Evolutionary conservation across 2,329 filamentous ascomycete species (phyloP), one percentile per base, ranked within the genome.

Genomic region (Colletotrichum siamense): DNA sequence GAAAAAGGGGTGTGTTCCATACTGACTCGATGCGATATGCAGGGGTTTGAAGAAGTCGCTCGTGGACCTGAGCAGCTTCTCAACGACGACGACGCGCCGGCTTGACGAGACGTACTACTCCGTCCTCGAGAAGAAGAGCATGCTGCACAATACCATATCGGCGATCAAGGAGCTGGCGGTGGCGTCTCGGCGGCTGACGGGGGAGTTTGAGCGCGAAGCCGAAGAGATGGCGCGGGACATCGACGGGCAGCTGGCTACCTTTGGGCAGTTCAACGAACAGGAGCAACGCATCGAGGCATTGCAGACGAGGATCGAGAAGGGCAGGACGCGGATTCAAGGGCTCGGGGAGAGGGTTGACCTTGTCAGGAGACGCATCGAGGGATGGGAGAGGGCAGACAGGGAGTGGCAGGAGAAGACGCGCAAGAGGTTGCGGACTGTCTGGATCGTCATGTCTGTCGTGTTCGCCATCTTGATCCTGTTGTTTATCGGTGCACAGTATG

Each of bases 51-150:
- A 87, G 78, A 88, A 88, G 71, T 88, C 90, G 6, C 84, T 93
- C 1, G 81, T 83, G 28, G 86, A 89, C 65, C 87, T 96, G 13
- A 89, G 89, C 79, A 85, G 89, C 36, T 89, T 92, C 82, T 94
- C 94, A 26, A 88, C 91, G 71, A 85, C 88, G 26, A 91, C 92
- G 28, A 94, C 92, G 18, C 88, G 90, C 76, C 90, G 90, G 39
- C 90, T 96, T 57, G 94, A 96, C 82, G 91, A 94, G 75, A 93
- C 93, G 5, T 96, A 96, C 85, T 94, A 94, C 78, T 91, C 91
- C 1, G 90, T 96, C 12, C 87, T 95, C 34, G 92, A 95, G 81
- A 95, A 94, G 81, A 88, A 94, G 65, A 89, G 89, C 66, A 83
- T 88, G 1, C 86, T 96, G 49, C 92, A 93, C 70, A 89, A 87